phyloP scores from a whole-genome alignment of 345 rosid genomes.

The Brassica rapa region DNA sequence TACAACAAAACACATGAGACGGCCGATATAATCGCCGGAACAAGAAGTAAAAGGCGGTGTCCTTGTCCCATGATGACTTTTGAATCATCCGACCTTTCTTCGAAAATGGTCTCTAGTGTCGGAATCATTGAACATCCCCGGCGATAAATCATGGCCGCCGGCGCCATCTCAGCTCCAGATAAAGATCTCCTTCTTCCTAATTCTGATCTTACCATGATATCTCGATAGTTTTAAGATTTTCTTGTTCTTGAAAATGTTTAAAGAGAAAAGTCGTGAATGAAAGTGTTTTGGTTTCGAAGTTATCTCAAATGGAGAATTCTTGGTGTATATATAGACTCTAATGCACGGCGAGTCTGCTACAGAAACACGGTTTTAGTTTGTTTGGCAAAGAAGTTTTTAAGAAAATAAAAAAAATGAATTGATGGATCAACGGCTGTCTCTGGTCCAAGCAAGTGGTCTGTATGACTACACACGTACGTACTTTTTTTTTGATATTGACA shows the following conservation, averaged over 20 bases:
- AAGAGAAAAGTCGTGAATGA: conserved; percentile 10
- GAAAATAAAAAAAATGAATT: background rate
- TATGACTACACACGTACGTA: conserved; percentile 31
- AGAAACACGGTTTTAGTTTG: conserved; percentile 39
- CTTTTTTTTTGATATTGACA: conserved; percentile 16
- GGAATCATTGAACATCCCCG: conserved; percentile 44
- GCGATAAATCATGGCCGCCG: conserved; percentile 36
- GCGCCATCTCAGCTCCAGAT: conserved; percentile 44
- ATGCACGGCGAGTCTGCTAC: background rate
- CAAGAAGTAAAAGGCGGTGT: conserved; percentile 40
- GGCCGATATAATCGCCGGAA: conserved; percentile 45
- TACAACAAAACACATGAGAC: conserved; percentile 43
- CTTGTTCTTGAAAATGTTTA: conserved; percentile 30
- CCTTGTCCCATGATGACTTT: conserved; percentile 28
- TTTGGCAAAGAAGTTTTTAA: background rate
- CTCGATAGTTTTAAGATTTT: background rate
- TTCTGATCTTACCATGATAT: conserved; percentile 39
- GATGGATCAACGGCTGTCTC: conserved; percentile 29
- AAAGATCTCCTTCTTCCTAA: conserved; percentile 20
- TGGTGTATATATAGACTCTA: conserved; percentile 27
- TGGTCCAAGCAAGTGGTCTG: conserved; percentile 28
- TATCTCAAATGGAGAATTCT: conserved; percentile 10
- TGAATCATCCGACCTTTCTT: conserved; percentile 45
- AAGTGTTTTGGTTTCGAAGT: conserved; percentile 17
- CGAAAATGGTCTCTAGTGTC: conserved; percentile 52